Evolutionary conservation across 2,329 filamentous ascomycete species (phyloP).

Genomic region (Colletotrichum scovillei): DNA sequence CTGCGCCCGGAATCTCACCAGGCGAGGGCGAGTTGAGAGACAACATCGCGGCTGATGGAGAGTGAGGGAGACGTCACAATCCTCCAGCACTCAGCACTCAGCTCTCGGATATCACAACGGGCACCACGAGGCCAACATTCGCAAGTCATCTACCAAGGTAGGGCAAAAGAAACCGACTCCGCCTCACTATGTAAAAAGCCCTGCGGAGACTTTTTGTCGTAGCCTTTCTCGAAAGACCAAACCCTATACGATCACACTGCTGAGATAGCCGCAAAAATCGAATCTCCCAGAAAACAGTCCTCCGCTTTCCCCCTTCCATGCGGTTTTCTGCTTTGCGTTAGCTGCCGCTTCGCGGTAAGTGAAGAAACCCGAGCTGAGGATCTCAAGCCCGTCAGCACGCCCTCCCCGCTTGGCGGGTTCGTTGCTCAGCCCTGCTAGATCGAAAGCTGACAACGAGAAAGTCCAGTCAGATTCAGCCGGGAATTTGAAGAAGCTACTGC

Average conservation of each 20-base stretch:
- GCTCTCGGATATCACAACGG: neutral
- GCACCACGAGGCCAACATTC: neutral
- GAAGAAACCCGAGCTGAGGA: neutral
- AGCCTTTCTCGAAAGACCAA: neutral
- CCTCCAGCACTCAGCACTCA: neutral
- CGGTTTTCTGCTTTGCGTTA: neutral
- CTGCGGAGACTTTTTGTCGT: neutral
- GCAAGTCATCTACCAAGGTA: neutral
- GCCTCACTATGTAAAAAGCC: neutral
- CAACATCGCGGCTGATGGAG: neutral
- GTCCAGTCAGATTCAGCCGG: neutral
- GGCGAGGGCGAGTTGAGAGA: neutral
- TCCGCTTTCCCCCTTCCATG: neutral
- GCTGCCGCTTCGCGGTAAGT: neutral
- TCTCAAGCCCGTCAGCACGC: neutral
- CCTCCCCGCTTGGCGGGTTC: neutral
- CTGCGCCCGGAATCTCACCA: neutral
- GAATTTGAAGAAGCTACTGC: neutral
- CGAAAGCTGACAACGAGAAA: neutral
- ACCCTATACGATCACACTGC: no score
- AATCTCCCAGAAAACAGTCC: neutral
- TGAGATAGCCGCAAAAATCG: no score
- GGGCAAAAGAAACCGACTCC: neutral
- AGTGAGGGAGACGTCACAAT: neutral
- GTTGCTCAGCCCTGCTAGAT: conserved; percentile 15